Base-by-base conservation (phyloP, 345 rosid species). In the Adansonia digitata region DNA sequence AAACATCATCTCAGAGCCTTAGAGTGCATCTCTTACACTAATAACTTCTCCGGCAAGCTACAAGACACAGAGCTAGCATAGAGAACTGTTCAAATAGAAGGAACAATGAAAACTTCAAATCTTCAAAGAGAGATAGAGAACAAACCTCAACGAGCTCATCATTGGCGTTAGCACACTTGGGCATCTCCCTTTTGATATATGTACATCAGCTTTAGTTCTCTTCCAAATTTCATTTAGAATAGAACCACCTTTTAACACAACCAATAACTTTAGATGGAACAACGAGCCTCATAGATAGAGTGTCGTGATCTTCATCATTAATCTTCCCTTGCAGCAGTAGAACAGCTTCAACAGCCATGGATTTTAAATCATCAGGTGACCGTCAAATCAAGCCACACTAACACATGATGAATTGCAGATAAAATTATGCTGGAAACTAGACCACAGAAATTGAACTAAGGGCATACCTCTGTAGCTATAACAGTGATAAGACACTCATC, bases 291-390 rank as follows among this genome's bases (percentile, higher is more conserved):
- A 93, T 87, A 67, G 84, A 76, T 65, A 82, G 86, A 46, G 80
- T 83, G 11, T 87, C 88, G 22, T 86, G 90, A 39, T 90, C 93
- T 76, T 90, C 96, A 77, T 90, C 93, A 71, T 89, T 95, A 35
- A 95, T 95, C 82, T 95, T 91, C 74, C 80, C 88, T 85, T 91
- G 98, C 55, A 95, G 97, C 85, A 91, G 74, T 63, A 95, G 81
- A 79, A 88, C 87, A 76, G 98, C 93, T 83, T 95, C 99, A 80
- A 95, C 97, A 0, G 94, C 94, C 94, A 87, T 89, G 73, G 99
- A 95, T 85, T 95, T 93, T 84, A 89, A 69, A 81, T 95, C 98
- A 77, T 95, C 91, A 2, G 89, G 94, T 15, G 98, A 84, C 97
- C 90, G 89, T 81, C 62, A 82, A 15, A 71, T 48, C 75, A 72